These are phyloP conservation scores for Nannizzia gypsea DNA, from an alignment of 2,329 filamentous ascomycete genomes.

Conservation along the genomic window DNA sequence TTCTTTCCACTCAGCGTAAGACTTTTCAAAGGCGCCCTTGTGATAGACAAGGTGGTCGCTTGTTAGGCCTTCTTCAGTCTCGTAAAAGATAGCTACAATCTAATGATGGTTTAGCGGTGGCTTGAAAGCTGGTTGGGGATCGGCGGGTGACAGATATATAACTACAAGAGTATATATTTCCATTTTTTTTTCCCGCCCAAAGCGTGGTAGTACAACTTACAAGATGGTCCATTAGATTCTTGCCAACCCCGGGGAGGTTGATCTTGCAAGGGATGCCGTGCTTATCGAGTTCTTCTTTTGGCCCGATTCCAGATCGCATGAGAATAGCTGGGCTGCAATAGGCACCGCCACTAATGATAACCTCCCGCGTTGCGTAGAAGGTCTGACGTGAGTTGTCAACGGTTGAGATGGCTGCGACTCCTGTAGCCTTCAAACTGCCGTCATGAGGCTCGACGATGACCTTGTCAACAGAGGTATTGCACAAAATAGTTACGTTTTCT, in stretches of 20 bases:
- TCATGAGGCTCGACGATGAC: constrained; percentile 35
- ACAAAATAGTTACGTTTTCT: constrained; percentile 40
- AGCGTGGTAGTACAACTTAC: constrained; percentile 28
- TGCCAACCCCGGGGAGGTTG: constrained; percentile 25
- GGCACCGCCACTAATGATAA: constrained; percentile 40
- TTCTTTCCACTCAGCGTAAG: constrained; percentile 46
- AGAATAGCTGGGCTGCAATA: constrained; percentile 45
- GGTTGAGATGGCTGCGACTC: constrained; percentile 16
- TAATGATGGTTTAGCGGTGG: constrained; percentile 16
- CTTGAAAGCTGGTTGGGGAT: neutral
- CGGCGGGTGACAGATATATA: neutral
- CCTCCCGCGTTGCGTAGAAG: constrained; percentile 40
- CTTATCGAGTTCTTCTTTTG: constrained; percentile 18
- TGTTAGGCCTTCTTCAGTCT: constrained; percentile 43
- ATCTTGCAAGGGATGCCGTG: constrained; percentile 19
- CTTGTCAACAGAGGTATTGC: constrained; percentile 42
- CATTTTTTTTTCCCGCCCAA: neutral
- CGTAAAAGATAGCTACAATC: constrained; percentile 51
- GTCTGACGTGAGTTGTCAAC: constrained; percentile 30
- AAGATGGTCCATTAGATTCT: constrained; percentile 30
- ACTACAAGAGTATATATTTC: neutral
- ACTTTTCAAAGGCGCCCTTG: constrained; percentile 39
- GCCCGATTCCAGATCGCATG: constrained; percentile 42
- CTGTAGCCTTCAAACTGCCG: constrained; percentile 33
- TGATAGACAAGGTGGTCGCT: constrained; percentile 48